phyloP scores from a whole-genome alignment of 306 rosid genomes.

The Medicago lupulina region DNA sequence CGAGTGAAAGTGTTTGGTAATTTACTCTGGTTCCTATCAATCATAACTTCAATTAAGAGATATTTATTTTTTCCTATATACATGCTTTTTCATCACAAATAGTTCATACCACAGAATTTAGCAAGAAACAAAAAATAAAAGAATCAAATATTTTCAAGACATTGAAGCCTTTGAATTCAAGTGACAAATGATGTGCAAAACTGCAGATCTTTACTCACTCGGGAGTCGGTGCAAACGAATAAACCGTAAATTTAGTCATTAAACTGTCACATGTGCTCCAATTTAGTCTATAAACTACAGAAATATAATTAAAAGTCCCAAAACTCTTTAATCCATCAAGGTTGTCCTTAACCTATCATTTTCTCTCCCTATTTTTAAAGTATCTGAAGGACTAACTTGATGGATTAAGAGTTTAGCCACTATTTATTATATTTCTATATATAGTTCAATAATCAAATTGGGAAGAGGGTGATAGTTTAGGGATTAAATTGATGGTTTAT shows the following conservation, averaged over 20 bases:
- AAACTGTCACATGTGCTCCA: no score
- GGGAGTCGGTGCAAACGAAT: neutral
- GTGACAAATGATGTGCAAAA: neutral
- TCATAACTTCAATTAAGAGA: no score
- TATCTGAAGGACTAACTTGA: neutral
- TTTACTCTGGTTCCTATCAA: no score
- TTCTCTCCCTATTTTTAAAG: neutral
- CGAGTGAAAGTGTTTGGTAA: no score
- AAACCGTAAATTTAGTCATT: no score
- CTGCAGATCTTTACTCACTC: conserved; percentile 5
- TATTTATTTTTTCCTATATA: no score
- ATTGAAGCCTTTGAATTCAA: neutral
- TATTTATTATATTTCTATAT: neutral
- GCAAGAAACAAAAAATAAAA: neutral
- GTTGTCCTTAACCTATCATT: neutral
- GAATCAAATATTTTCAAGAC: neutral
- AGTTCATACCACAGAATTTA: neutral
- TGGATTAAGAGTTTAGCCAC: neutral
- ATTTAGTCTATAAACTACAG: neutral
- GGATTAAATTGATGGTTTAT: neutral
- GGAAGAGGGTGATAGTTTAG: neutral
- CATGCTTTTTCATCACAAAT: no score
- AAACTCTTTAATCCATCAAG: neutral
- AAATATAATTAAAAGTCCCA: neutral
- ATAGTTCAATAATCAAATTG: neutral